A percentile compares a stretch with the other conserved stretches of the same genome.
phyloP scores from a whole-genome alignment of 805 yeast species.

The Ascoidea rubescens region DNA sequence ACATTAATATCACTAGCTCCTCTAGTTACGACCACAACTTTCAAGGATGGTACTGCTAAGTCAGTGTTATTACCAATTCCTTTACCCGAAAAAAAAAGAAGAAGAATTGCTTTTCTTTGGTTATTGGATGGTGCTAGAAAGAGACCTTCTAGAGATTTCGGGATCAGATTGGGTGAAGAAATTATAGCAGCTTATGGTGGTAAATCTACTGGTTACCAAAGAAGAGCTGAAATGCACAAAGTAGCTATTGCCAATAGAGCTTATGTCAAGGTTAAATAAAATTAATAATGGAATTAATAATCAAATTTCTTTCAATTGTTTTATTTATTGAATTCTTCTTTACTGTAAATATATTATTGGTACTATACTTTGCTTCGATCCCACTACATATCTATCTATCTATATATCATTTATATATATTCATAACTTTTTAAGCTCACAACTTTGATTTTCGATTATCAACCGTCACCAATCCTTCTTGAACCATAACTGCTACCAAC shows the following conservation, averaged over 20 bases:
- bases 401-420: too few species aligned
- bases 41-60: constrained; percentile 78
- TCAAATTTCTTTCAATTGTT: too few species aligned
- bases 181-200: constrained; percentile 66
- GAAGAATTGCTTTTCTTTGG: constrained; percentile 83
- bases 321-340: too few species aligned
- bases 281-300: too few species aligned
- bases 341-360: too few species aligned
- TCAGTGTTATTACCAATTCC: constrained; percentile 73
- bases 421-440: too few species aligned
- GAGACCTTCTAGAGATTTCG: constrained; percentile 64
- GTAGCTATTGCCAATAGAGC: constrained; percentile 83
- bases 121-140: constrained; percentile 72
- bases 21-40: constrained; percentile 59
- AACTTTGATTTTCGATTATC: too few species aligned
- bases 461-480: not conserved
- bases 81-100: constrained; percentile 66
- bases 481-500: not conserved
- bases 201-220: constrained; percentile 71
- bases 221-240: constrained; percentile 71
- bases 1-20: constrained; percentile 79
- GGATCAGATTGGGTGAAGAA: constrained; percentile 88
- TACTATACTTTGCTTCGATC: too few species aligned
- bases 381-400: too few species aligned
- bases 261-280: constrained; percentile 18